phyloP scores from a whole-genome alignment of 495 filamentous ascomycete species.

The Bathelium albidoporum region DNA sequence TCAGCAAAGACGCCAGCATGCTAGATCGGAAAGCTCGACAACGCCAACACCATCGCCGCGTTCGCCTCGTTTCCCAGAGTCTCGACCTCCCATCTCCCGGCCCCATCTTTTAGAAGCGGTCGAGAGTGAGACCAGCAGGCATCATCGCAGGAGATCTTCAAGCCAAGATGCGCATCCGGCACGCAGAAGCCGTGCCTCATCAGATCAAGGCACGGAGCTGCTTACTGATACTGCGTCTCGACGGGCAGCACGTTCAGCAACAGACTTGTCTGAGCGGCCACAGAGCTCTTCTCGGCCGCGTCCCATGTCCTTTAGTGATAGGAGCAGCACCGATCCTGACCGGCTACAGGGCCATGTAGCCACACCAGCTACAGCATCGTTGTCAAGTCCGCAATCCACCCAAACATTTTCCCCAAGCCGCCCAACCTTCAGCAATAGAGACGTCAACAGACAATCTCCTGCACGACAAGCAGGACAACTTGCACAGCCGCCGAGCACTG shows the following conservation, averaged over 20 bases:
- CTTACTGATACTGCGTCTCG: conserved; percentile 15
- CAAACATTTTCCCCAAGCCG: neutral
- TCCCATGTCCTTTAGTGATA: conserved; percentile 27
- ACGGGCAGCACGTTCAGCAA: conserved; percentile 45
- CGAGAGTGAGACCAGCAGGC: conserved; percentile 29
- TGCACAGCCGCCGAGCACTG: neutral
- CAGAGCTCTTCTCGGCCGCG: conserved; percentile 15
- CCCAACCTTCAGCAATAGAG: neutral
- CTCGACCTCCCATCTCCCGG: conserved; percentile 45
- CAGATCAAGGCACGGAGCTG: neutral
- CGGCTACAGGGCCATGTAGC: neutral
- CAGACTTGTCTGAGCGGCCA: conserved; percentile 45
- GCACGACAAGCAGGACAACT: neutral
- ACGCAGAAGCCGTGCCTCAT: neutral
- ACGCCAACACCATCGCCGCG: conserved; percentile 19
- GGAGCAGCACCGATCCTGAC: conserved; percentile 40
- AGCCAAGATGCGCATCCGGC: conserved; percentile 31
- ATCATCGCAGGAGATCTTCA: conserved; percentile 42
- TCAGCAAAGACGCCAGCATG: conserved; percentile 14
- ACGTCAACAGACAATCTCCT: conserved; percentile 23
- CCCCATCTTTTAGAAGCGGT: conserved; percentile 45
- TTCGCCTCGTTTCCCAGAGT: neutral
- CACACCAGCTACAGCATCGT: neutral
- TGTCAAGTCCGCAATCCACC: neutral
- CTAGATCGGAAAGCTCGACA: conserved; percentile 26